These are phyloP conservation scores for Backusella tuberculispora DNA, from an alignment of 192 early-diverging fungal genomes.

Conservation along the genomic window DNA sequence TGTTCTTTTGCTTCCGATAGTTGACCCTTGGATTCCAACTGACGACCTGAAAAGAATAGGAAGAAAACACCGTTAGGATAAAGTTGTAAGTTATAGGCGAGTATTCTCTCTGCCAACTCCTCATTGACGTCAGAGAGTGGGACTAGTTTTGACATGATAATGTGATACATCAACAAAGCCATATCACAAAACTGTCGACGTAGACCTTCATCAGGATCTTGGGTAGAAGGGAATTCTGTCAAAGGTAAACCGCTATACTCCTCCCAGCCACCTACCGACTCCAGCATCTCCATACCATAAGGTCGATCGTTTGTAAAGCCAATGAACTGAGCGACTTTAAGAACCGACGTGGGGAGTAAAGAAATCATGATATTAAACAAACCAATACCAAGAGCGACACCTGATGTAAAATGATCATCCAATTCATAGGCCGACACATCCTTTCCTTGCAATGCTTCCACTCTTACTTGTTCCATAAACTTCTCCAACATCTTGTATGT, in stretches of 20 bases:
- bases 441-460: slow-evolving; percentile 52
- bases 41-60: slow-evolving; percentile 70
- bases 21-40: slow-evolving; percentile 58
- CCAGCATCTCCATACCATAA: slow-evolving; percentile 73
- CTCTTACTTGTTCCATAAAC: slow-evolving; percentile 50
- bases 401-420: slow-evolving; percentile 84
- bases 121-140: slow-evolving; percentile 71
- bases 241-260: slow-evolving; percentile 38
- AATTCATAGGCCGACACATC: slow-evolving; percentile 55
- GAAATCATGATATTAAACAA: slow-evolving; percentile 81
- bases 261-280: slow-evolving; percentile 74
- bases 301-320: slow-evolving; percentile 81
- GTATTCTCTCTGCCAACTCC: slow-evolving; percentile 61
- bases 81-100: slow-evolving; percentile 55
- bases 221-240: slow-evolving; percentile 38
- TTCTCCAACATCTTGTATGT: slow-evolving; percentile 64
- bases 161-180: slow-evolving; percentile 72
- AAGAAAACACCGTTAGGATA: slow-evolving; percentile 75
- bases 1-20: slow-evolving; percentile 63
- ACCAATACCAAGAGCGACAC: slow-evolving; percentile 77
- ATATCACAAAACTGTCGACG: slow-evolving; percentile 78
- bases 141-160: slow-evolving; percentile 71
- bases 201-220: slow-evolving; percentile 59
- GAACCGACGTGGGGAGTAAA: slow-evolving; percentile 69
- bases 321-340: slow-evolving; percentile 81